Evolutionary conservation across 2,329 filamentous ascomycete species (phyloP).

Genomic region (Coniochaeta sp.): DNA sequence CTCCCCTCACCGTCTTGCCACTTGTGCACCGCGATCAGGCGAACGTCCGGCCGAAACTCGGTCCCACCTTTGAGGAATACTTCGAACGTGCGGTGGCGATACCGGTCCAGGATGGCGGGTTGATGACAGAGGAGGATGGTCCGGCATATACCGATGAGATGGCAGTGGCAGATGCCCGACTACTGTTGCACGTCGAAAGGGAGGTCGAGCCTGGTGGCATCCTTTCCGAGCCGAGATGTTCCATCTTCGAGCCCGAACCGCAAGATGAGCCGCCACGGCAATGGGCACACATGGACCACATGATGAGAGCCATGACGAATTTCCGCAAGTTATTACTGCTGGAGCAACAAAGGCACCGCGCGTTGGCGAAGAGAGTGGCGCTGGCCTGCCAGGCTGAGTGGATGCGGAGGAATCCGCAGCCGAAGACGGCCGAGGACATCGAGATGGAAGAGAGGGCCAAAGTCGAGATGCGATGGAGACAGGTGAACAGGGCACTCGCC

Average conservation of each 20-base stretch:
- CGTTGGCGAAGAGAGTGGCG: constrained; percentile 72
- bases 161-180: constrained; percentile 59
- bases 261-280: constrained; percentile 67
- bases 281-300: constrained; percentile 82
- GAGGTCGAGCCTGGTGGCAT: constrained; percentile 70
- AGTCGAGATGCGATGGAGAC: constrained; percentile 62
- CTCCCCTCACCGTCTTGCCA: constrained; percentile 39
- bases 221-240: constrained; percentile 63
- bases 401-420: constrained; percentile 54
- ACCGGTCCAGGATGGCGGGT: constrained; percentile 51
- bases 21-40: constrained; percentile 53
- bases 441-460: constrained; percentile 67
- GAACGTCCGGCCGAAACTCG: constrained; percentile 44
- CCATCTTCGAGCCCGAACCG: constrained; percentile 65
- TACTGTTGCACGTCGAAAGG: constrained; percentile 62
- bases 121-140: constrained; percentile 47
- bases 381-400: constrained; percentile 72
- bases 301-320: constrained; percentile 70
- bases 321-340: constrained; percentile 73
- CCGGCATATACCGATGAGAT: constrained; percentile 52
- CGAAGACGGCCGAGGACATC: constrained; percentile 73
- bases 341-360: constrained; percentile 71
- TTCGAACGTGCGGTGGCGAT: constrained; percentile 42
- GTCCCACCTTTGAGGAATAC: constrained; percentile 50
- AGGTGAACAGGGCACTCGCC: constrained; percentile 52